phyloP scores from a whole-genome alignment of 129 eudicot species.

The Logfia minima region DNA sequence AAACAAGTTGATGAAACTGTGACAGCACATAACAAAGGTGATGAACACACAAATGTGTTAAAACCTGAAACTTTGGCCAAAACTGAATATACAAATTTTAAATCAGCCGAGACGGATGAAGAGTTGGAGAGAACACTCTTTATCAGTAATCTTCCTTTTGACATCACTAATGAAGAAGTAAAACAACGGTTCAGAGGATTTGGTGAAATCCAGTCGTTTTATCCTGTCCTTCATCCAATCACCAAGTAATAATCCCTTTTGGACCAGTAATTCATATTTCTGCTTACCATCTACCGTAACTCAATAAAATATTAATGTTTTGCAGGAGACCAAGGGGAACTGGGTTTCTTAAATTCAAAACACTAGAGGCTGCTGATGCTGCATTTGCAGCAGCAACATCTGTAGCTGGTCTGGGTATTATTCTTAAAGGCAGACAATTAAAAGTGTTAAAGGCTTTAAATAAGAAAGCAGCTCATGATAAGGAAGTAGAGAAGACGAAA shows the following conservation, averaged over 20 bases:
- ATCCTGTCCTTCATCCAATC: slow-evolving; percentile 78
- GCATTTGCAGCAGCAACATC: slow-evolving; percentile 72
- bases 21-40: slow-evolving; percentile 25
- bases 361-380: slow-evolving; percentile 68
- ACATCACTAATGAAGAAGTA: slow-evolving; percentile 66
- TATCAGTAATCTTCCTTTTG: slow-evolving; percentile 85
- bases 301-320: slow-evolving; percentile 14
- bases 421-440: slow-evolving; percentile 77
- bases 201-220: slow-evolving; percentile 83
- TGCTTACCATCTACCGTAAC: neutral
- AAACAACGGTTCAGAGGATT: slow-evolving; percentile 75
- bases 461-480: slow-evolving; percentile 82
- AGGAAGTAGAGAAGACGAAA: slow-evolving; percentile 61
- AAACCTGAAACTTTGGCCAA: slow-evolving; percentile 32
- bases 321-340: slow-evolving; percentile 93
- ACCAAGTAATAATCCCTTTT: slow-evolving; percentile 60
- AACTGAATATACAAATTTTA: slow-evolving; percentile 30
- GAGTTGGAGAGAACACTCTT: slow-evolving; percentile 74
- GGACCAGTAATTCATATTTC: neutral
- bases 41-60: slow-evolving; percentile 8
- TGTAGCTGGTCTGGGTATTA: slow-evolving; percentile 71
- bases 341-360: slow-evolving; percentile 83
- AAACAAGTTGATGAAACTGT: slow-evolving; percentile 36
- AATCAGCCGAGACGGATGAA: slow-evolving; percentile 46
- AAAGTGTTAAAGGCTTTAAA: slow-evolving; percentile 85